Conservation (phyloP, 2,329 filamentous ascomycete genomes). For the Cordyceps tenuipes region DNA sequence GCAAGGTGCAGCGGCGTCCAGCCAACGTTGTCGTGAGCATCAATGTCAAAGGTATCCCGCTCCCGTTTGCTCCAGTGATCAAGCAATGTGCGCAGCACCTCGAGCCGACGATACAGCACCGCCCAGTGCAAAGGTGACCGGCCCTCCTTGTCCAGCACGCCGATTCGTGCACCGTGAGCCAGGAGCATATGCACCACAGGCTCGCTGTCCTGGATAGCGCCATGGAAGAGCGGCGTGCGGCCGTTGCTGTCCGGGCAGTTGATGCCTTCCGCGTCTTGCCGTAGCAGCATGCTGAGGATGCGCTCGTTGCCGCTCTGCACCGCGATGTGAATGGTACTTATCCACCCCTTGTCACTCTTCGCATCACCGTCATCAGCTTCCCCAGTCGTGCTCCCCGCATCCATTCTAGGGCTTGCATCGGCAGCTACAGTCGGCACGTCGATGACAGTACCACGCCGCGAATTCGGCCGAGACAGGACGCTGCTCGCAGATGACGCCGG, state of each 20-base stretch:
- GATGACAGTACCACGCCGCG: not conserved
- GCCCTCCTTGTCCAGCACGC: not conserved
- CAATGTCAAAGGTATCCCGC: not conserved
- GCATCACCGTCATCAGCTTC: not conserved
- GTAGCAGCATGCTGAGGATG: not conserved
- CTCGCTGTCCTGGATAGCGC: not conserved
- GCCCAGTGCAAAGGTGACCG: conserved; percentile 1
- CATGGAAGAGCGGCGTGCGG: conserved; percentile 1
- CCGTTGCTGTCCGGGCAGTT: conserved; percentile 1
- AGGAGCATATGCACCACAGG: conserved; percentile 2
- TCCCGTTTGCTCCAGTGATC: not conserved
- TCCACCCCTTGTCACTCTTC: not conserved
- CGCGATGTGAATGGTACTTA: conserved; percentile 3
- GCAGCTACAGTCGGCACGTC: not conserved
- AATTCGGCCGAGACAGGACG: not conserved
- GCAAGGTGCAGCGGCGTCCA: conserved; percentile 1
- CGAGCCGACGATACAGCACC: not conserved
- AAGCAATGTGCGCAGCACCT: not conserved
- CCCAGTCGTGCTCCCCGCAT: not conserved
- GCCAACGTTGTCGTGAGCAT: not conserved
- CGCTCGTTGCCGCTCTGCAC: conserved; percentile 3
- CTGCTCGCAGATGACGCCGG: not conserved
- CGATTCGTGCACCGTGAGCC: not conserved
- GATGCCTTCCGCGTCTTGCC: conserved; percentile 2
- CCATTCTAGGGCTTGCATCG: not conserved